Conservation (phyloP, 2,329 filamentous ascomycete species). For the Venturia pyrina region DNA sequence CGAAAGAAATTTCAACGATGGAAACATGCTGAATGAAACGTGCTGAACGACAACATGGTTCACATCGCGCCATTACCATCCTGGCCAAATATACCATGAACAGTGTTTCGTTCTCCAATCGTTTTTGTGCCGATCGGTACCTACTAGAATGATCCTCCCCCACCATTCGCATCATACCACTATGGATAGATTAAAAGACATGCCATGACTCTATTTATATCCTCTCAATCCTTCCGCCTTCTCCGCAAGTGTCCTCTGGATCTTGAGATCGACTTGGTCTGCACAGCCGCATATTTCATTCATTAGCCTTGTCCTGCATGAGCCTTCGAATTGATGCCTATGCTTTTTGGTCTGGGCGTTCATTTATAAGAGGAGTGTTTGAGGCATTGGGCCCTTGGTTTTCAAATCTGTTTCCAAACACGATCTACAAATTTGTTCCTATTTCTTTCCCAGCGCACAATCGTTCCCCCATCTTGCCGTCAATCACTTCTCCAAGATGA, state of each 20-base stretch:
- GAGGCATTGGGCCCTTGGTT: not conserved
- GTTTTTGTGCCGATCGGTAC: no score
- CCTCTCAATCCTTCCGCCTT: not conserved
- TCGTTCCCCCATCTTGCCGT: not conserved
- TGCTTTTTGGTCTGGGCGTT: not conserved
- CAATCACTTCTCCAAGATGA: not conserved
- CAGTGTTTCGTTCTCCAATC: not conserved
- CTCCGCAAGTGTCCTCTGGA: not conserved
- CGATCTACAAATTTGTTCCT: not conserved
- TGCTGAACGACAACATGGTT: not conserved
- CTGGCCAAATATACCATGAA: not conserved
- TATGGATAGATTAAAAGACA: not conserved
- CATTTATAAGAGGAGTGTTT: not conserved
- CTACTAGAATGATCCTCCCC: not conserved
- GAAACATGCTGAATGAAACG: constrained; percentile 22
- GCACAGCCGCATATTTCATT: not conserved
- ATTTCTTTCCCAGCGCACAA: not conserved
- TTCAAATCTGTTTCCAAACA: not conserved
- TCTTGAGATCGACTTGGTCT: not conserved
- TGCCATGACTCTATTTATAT: not conserved
- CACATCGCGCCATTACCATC: not conserved
- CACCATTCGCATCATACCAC: not conserved
- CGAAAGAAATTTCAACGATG: no score
- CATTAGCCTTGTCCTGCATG: not conserved
- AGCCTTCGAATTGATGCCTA: not conserved